Conservation (phyloP, 129 eudicot genomes). For the Glebionis coronaria region DNA sequence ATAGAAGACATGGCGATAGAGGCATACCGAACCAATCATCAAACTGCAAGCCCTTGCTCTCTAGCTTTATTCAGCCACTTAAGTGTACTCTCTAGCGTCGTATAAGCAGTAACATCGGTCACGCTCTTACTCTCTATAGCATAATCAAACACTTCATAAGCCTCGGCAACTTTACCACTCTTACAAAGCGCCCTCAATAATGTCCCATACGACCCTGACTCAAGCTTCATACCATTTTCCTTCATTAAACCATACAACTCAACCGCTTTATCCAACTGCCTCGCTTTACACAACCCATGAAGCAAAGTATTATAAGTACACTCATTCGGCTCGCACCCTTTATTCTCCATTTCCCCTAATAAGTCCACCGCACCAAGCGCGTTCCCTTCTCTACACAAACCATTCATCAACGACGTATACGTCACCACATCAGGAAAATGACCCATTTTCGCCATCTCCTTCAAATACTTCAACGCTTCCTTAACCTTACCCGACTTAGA, state of each 20-base stretch:
- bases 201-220: constrained; percentile 78
- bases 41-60: constrained; percentile 79
- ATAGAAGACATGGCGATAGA: constrained; percentile 15
- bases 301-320: constrained; percentile 91
- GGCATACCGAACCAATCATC: constrained; percentile 25
- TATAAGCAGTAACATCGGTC: constrained; percentile 73
- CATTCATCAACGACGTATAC: constrained; percentile 94
- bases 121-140: constrained; percentile 88
- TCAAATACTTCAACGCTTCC: constrained; percentile 65
- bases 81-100: constrained; percentile 75
- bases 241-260: constrained; percentile 68
- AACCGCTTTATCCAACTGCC: constrained; percentile 57
- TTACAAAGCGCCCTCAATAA: constrained; percentile 79
- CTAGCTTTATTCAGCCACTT: constrained; percentile 92
- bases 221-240: constrained; percentile 61
- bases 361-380: constrained; percentile 65
- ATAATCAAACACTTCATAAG: constrained; percentile 91
- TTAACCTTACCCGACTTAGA: constrained; percentile 81
- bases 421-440: constrained; percentile 82
- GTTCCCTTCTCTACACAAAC: constrained; percentile 87
- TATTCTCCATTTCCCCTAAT: constrained; percentile 68
- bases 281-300: constrained; percentile 80
- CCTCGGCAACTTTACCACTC: constrained; percentile 75
- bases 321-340: constrained; percentile 75
- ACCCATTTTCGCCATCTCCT: constrained; percentile 68